Base-by-base conservation (phyloP, 1,284 basidiomycete genomes). In the Exobasidium cylindrosporum region DNA sequence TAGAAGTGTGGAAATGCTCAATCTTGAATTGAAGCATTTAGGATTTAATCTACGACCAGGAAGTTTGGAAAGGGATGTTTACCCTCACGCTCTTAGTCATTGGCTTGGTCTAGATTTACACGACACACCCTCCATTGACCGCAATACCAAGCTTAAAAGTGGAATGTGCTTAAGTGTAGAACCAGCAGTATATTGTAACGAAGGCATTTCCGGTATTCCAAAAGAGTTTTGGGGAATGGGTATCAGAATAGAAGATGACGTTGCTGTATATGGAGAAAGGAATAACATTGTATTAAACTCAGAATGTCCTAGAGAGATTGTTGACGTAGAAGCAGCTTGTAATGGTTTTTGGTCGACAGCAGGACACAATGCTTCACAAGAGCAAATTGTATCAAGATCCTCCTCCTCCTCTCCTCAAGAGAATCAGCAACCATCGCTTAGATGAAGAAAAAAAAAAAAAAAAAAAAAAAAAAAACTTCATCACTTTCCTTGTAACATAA, bases 1-100 rank as follows among this genome's bases (percentile, higher is more conserved):
- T 24, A 83, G 84, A 47, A 91, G 89, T 24, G 89, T 89, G 68
- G 84, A 86, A 13, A 77, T 90, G 49, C 83, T 97, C 31, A 83
- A 85, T 30, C 76, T 82, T 56, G 93, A 96, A 81, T 83, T 98
- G 49, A 86, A 84, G 58, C 87, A 90, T 71, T 85, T 97, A 53
- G 93, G 74, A 28, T 92, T 97, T 77, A 82, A 85, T 35, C 79
- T 94, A 47, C 69, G 80, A 3, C 79, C 82, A 2, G 86, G 86
- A 1, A 65, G 89, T 61, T 81, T 96, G 23, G 91, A 93, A 76
- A 81, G 87, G 54, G 81, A 86, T 23, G 79, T 94, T 59, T 95
- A 93, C 76, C 92, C 92, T 1, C 92, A 95, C 82, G 91, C 88
- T 66, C 81, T 95, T 55, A 46, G 40, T 23, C 91, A 97, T 80